A percentile compares a stretch with the other conserved stretches of the same genome.
Evolutionary conservation across 2,329 filamentous ascomycete genomes (phyloP).

Genomic region (Fusarium penzigii): DNA sequence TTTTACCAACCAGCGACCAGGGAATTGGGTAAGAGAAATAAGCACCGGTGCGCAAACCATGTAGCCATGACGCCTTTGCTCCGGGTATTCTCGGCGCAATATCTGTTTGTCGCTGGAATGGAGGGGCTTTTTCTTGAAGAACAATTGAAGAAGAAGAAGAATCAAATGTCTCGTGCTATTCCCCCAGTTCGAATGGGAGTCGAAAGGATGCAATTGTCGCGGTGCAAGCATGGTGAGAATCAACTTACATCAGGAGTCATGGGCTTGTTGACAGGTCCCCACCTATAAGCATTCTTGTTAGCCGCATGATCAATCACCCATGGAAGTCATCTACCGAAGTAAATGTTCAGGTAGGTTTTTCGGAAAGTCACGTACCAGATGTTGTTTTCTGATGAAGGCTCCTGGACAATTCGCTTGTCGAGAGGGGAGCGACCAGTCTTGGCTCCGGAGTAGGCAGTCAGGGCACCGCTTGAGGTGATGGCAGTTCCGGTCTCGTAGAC

Average conservation of each 20-base stretch:
- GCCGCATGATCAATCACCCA: constrained; percentile 17
- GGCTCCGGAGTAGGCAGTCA: constrained; percentile 96
- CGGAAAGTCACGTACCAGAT: constrained; percentile 64
- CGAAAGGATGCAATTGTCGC: background rate
- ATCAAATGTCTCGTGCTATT: background rate
- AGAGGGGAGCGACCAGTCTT: constrained; percentile 97
- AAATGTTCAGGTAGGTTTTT: background rate
- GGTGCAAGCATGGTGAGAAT: constrained; percentile 1
- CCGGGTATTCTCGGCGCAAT: constrained; percentile 31
- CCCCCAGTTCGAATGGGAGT: background rate
- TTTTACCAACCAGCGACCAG: constrained; percentile 30
- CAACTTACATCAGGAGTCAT: constrained; percentile 85
- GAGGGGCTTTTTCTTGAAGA: constrained; percentile 12
- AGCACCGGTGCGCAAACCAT: constrained; percentile 28
- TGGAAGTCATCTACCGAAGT: constrained; percentile 15
- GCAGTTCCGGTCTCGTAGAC: constrained; percentile 96
- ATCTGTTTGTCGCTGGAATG: constrained; percentile 26
- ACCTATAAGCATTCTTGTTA: constrained; percentile 48
- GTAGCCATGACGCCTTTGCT: constrained; percentile 22
- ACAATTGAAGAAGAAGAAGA: background rate
- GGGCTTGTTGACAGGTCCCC: constrained; percentile 99
- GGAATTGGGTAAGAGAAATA: constrained; percentile 33
- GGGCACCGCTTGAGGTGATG: constrained; percentile 91
- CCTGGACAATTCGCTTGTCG: constrained; percentile 97
- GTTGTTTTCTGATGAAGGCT: constrained; percentile 83